Base-by-base conservation (phyloP, 176 grass and related monocot species). In the Aegilops speltoides region DNA sequence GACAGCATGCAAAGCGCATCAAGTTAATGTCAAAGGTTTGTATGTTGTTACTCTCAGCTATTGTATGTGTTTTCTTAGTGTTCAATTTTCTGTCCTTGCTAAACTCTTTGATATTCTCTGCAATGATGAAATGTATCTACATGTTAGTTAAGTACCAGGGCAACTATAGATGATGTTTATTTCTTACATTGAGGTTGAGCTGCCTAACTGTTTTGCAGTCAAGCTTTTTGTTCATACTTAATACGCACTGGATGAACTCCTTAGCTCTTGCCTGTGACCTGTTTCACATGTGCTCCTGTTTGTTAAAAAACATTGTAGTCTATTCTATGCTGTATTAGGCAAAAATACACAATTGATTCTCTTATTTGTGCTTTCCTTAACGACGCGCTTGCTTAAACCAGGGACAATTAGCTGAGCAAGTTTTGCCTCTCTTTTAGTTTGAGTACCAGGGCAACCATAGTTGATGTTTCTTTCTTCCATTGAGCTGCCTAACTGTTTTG, bases 11-110 rank as follows among this genome's bases (percentile, higher is more conserved):
- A 64, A 98, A 93, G 61, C 89, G 77, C 63, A 98, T 98, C 33
- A 98, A 92, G 85, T 79, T 98, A 77, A 98, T 98, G 95, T 98
- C 95, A 73, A 98, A 98, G 93, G 95, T 98, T 66, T 77, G 91
- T 82, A 66, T 73, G 26, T 24, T 68, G 31, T 78, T 59, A 62
- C 41, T 71, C 12, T 11, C 5, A n/a, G 10, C 26, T 64, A 31
- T 56, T 85, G 2, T 60, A 28, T 11, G 69, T 10, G n/a, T 76
- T 32, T 7, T 52, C 2, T 37, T 83, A 17, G 1, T 41, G 73
- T 86, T 69, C 7, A 57, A 31, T 41, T 28, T 4, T 48, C n/a
- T 62, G 16, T 32, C 12, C 29, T 87, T 54, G 1, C 24, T 75
- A 3, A 19, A 41, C 10, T 57, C 6, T 71, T 76, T 34, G 1